Conservation (phyloP, 2,329 filamentous ascomycete species). For the Diplodia sapinea region DNA sequence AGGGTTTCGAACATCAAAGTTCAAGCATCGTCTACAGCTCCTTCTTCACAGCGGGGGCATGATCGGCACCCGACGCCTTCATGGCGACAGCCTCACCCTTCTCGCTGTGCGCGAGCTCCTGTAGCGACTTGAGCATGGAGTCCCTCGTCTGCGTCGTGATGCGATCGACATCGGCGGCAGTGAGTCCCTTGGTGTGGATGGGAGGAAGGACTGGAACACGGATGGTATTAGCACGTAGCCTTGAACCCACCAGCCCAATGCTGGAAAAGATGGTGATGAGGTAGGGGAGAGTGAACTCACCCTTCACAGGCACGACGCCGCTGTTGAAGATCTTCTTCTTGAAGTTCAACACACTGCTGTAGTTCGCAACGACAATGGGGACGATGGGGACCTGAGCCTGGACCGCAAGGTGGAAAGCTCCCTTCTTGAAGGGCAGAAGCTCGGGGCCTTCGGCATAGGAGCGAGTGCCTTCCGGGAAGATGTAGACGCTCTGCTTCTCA, state of each 20-base stretch:
- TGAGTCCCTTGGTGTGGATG: slow-evolving; percentile 45
- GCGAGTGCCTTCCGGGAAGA: slow-evolving; percentile 91
- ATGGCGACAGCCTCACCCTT: slow-evolving; percentile 23
- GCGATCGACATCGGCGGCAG: slow-evolving; percentile 44
- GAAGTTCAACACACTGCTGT: slow-evolving; percentile 54
- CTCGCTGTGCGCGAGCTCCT: slow-evolving; percentile 41
- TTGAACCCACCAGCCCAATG: neutral
- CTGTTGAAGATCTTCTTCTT: slow-evolving; percentile 51
- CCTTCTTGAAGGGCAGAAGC: slow-evolving; percentile 97
- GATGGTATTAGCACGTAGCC: neutral
- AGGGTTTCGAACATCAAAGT: neutral
- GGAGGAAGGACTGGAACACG: slow-evolving; percentile 41
- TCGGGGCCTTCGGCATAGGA: slow-evolving; percentile 83
- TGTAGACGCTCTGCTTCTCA: slow-evolving; percentile 73
- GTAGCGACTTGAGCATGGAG: slow-evolving; percentile 47
- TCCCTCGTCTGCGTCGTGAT: slow-evolving; percentile 42
- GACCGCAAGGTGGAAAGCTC: slow-evolving; percentile 93
- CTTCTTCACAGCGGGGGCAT: slow-evolving; percentile 25
- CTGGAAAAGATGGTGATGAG: neutral
- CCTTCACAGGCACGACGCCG: slow-evolving; percentile 61
- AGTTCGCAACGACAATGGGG: slow-evolving; percentile 68
- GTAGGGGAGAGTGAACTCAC: slow-evolving; percentile 30
- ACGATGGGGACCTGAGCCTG: slow-evolving; percentile 94
- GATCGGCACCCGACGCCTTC: slow-evolving; percentile 9
- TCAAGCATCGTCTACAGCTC: slow-evolving; percentile 7